Evolutionary conservation across 2,329 filamentous ascomycete genomes (phyloP), one percentile per base, ranked within the genome.

Genomic region (Rachicladosporium sp.): DNA sequence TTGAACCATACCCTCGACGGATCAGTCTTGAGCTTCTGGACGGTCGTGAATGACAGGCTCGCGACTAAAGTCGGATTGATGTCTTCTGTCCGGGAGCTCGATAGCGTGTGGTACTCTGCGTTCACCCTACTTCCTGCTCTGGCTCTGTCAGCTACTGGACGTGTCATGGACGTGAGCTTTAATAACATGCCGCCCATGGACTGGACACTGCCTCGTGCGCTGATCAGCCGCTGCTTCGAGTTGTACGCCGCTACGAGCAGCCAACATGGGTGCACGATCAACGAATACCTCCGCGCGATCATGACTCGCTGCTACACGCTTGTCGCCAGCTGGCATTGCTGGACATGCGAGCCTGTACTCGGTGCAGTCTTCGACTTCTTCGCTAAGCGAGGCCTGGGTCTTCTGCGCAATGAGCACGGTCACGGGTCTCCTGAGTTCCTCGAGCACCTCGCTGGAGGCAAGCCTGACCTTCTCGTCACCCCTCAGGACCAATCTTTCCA

Each of bases 281-380:
- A 77, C 46, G 64, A 62, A 10, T 78, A 78, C 46, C 57, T 74
- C 36, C 66, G 71, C 37, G 55, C 63, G 6, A 53, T 68, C 15
- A 63, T 78, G 34, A 62, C 61, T 9, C 62, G 75, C 46, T 76
- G 72, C 48, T 66, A 70, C 47, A 54, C 63, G 31, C 59, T 79
- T 13, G 65, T 77, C 35, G 64, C 64, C 29, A 49, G 48, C 21
- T 78, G 74, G 75, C 66, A 69, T 10, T 78, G 74, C 74, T 62
- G 60, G 40, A 64, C 65, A 47, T 75, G 73, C 49, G 74, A 76
- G 31, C 46, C 59, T 10, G 63, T 73, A 8, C 62, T 79, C 8
- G 66, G 68, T 35, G 61, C 56, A 1, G 54, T 75, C 0, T 77
- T 75, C 46, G 73, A 77, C 52, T 78, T 77, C 56, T 78, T 77